phyloP scores from a whole-genome alignment of 352 stramenopile genomes.

The Pythium sukuiense region DNA sequence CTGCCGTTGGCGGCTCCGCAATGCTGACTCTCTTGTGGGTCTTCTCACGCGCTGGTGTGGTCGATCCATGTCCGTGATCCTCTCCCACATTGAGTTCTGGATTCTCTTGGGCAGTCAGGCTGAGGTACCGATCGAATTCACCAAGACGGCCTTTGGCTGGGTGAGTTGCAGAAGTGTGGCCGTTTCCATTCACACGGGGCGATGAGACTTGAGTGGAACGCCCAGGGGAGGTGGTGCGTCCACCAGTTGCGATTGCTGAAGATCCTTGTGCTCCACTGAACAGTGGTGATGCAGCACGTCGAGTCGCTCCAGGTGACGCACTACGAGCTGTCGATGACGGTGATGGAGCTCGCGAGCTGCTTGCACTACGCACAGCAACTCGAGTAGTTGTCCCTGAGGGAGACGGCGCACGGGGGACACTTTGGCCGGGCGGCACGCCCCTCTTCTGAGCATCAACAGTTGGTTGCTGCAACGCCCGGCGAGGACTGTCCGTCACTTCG shows the following conservation, averaged over 20 bases:
- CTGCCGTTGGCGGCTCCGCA: constrained; percentile 10
- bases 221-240: not conserved
- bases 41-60: not conserved
- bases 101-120: not conserved
- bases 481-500: constrained; percentile 20
- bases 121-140: constrained; percentile 15
- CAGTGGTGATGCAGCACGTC: not conserved
- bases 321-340: not conserved
- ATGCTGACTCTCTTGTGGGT: constrained; percentile 25
- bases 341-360: not conserved
- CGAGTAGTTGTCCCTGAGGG: not conserved
- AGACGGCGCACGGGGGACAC: not conserved
- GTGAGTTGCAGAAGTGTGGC: not conserved
- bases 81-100: not conserved
- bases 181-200: not conserved
- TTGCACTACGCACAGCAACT: not conserved
- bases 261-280: not conserved
- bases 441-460: not conserved
- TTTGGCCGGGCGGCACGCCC: not conserved
- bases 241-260: not conserved
- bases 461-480: not conserved
- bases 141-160: not conserved
- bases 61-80: not conserved
- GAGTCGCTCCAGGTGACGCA: constrained; percentile 1
- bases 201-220: not conserved